phyloP scores from a whole-genome alignment of 306 rosid species.

The Glycine soja region DNA sequence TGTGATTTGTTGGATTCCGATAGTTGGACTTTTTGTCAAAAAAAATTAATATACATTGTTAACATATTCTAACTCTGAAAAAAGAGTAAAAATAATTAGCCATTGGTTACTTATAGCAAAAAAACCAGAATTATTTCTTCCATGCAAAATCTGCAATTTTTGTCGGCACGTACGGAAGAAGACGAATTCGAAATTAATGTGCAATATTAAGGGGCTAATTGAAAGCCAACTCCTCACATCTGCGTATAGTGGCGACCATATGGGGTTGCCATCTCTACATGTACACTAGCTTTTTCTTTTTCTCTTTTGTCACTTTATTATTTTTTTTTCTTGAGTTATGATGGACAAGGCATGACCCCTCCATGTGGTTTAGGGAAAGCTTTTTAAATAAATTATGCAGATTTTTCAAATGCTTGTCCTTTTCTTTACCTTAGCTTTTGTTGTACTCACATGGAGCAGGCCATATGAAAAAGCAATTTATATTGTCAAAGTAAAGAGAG shows the following conservation, averaged over 20 bases:
- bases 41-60: too few species aligned
- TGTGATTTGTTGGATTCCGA: too few species aligned
- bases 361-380: constrained; percentile 70
- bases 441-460: constrained; percentile 67
- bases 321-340: constrained; percentile 48
- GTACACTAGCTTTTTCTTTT: constrained; percentile 41
- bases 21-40: too few species aligned
- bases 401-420: constrained; percentile 60
- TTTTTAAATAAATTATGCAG: constrained; percentile 46
- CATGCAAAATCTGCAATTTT: constrained; percentile 30
- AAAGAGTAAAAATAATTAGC: too few species aligned
- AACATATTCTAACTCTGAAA: too few species aligned
- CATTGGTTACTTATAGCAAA: too few species aligned
- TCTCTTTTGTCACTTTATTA: constrained; percentile 52
- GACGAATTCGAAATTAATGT: constrained; percentile 39
- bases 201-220: constrained; percentile 20
- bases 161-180: constrained; percentile 60
- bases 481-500: constrained; percentile 24
- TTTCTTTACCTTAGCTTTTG: constrained; percentile 64
- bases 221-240: constrained; percentile 35
- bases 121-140: constrained; percentile 19
- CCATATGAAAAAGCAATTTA: constrained; percentile 43
- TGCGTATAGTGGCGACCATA: constrained; percentile 60
- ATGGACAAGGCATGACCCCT: constrained; percentile 78
- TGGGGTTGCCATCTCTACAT: constrained; percentile 48